These are phyloP conservation scores for Gigaspora rosea DNA, from an alignment of 192 early-diverging fungal species.

Conservation along the genomic window DNA sequence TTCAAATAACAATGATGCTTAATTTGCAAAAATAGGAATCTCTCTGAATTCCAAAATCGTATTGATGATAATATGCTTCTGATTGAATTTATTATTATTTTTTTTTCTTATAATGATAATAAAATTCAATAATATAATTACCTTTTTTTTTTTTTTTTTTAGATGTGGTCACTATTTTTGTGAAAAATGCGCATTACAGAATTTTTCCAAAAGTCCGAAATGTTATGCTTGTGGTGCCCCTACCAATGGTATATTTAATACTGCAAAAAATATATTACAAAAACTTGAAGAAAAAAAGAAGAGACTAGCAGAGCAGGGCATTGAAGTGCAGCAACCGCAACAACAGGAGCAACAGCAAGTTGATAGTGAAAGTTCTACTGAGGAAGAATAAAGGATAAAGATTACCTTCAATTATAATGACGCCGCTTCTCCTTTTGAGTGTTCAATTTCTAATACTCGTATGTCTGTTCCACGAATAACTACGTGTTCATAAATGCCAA, in stretches of 20 bases:
- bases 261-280: constrained; percentile 72
- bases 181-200: constrained; percentile 87
- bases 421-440: not conserved
- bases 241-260: constrained; percentile 84
- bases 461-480: constrained; percentile 56
- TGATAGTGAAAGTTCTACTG: constrained; percentile 35
- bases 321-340: constrained; percentile 6
- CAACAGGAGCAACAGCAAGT: constrained; percentile 27
- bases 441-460: constrained; percentile 38
- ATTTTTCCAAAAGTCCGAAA: constrained; percentile 80
- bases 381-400: constrained; percentile 35
- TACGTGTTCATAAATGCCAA: constrained; percentile 53
- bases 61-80: not conserved
- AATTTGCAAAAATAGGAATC: not conserved
- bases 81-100: not conserved
- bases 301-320: constrained; percentile 39
- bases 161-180: constrained; percentile 97
- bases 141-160: not conserved
- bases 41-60: not conserved
- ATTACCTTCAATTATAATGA: not conserved
- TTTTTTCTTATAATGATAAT: not conserved
- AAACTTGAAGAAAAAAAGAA: constrained; percentile 44
- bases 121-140: not conserved
- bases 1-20: constrained; percentile 27
- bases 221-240: constrained; percentile 88